These are phyloP conservation scores for Xylaria digitata DNA, from an alignment of 2,329 filamentous ascomycete genomes.

Conservation along the genomic window DNA sequence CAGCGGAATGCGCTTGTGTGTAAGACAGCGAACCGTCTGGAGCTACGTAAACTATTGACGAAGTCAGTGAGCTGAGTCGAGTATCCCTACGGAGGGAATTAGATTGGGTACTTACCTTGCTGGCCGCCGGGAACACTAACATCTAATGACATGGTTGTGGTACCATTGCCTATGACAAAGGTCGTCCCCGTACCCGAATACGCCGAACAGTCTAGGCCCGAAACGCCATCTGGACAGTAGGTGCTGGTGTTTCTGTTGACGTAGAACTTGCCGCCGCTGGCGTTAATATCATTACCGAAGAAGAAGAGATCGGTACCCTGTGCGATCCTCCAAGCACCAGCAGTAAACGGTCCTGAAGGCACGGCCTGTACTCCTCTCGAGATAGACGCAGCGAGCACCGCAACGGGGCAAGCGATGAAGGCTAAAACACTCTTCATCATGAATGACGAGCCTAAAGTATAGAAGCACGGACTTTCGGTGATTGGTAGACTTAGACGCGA, in stretches of 20 bases:
- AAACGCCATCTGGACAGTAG: constrained; percentile 38
- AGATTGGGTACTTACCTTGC: constrained; percentile 34
- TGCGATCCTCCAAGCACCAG: constrained; percentile 37
- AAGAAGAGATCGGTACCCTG: constrained; percentile 24
- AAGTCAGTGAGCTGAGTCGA: neutral
- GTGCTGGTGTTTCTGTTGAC: constrained; percentile 39
- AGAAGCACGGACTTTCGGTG: neutral
- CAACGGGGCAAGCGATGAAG: constrained; percentile 24
- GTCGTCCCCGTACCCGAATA: constrained; percentile 38
- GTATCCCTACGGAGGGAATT: neutral
- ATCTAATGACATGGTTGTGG: constrained; percentile 31
- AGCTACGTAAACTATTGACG: constrained; percentile 40
- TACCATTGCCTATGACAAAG: constrained; percentile 34
- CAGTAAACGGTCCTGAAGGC: constrained; percentile 32
- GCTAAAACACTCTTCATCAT: constrained; percentile 32
- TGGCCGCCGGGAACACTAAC: constrained; percentile 43
- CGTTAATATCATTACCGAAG: constrained; percentile 38
- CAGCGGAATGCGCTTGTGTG: constrained; percentile 40
- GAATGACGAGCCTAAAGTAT: neutral
- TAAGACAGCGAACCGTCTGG: constrained; percentile 42
- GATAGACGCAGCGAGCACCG: constrained; percentile 21
- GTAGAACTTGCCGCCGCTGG: constrained; percentile 44
- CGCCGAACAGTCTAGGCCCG: constrained; percentile 36
- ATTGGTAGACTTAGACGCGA: neutral
- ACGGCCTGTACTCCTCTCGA: neutral